Percentiles rank a stretch among this genome's conserved stretches.
Evolutionary conservation across 2,329 filamentous ascomycete species (phyloP).

Genomic region (Didymella pomorum): DNA sequence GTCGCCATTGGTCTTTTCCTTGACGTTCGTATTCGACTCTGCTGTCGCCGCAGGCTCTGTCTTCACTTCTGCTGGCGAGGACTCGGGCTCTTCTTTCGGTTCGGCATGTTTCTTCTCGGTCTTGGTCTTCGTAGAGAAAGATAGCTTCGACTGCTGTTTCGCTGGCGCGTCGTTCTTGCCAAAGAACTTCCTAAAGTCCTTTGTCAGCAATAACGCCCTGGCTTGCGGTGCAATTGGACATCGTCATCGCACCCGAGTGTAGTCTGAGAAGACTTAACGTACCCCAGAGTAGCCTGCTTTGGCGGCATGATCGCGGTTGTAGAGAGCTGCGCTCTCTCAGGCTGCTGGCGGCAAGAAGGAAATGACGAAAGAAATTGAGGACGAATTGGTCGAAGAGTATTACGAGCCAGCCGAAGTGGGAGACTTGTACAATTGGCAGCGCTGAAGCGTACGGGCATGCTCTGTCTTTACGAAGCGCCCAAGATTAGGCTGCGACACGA

Average conservation of each 20-base stretch:
- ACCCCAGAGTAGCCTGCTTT: slow-evolving; percentile 88
- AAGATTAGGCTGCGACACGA: slow-evolving; percentile 25
- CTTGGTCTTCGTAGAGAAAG: slow-evolving; percentile 68
- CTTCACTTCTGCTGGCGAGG: slow-evolving; percentile 31
- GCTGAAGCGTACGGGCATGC: slow-evolving; percentile 45
- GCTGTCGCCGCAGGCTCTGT: slow-evolving; percentile 25
- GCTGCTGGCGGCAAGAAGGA: slow-evolving; percentile 12
- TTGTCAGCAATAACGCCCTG: slow-evolving; percentile 20
- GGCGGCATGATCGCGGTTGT: slow-evolving; percentile 53
- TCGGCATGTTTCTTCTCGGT: slow-evolving; percentile 52
- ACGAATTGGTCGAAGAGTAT: slow-evolving; percentile 14
- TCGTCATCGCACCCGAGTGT: slow-evolving; percentile 71
- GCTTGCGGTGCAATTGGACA: neutral
- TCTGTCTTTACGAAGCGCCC: slow-evolving; percentile 30
- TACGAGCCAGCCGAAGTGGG: slow-evolving; percentile 14
- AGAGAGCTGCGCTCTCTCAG: slow-evolving; percentile 8
- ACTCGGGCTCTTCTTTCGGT: slow-evolving; percentile 29
- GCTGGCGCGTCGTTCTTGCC: slow-evolving; percentile 68
- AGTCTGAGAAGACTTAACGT: slow-evolving; percentile 77
- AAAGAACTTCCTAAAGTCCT: slow-evolving; percentile 79
- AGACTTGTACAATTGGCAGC: slow-evolving; percentile 31
- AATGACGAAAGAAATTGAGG: slow-evolving; percentile 18
- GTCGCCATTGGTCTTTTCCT: slow-evolving; percentile 31
- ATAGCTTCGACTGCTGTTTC: slow-evolving; percentile 79
- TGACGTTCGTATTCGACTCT: slow-evolving; percentile 31